These are phyloP conservation scores for Didymella glomerata DNA, from an alignment of 2,329 filamentous ascomycete genomes.

Conservation along the genomic window DNA sequence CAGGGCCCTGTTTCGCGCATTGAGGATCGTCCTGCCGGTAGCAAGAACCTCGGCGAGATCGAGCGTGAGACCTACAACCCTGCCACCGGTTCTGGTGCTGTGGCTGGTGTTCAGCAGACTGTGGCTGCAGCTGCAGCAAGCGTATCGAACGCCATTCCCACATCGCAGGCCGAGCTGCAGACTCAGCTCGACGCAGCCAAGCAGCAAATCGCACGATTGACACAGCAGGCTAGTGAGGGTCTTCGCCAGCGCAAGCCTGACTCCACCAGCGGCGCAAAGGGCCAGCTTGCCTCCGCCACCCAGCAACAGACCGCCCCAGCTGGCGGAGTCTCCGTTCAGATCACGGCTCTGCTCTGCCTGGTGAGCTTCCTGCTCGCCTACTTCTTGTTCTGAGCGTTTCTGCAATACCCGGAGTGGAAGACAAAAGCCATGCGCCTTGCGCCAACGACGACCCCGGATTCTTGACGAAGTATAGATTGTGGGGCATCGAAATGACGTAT, in stretches of 20 bases:
- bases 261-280: slow-evolving; percentile 61
- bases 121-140: slow-evolving; percentile 58
- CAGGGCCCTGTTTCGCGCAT: slow-evolving; percentile 51
- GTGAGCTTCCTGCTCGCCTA: slow-evolving; percentile 94
- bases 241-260: slow-evolving; percentile 81
- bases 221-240: slow-evolving; percentile 67
- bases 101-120: slow-evolving; percentile 47
- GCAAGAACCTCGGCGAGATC: slow-evolving; percentile 53
- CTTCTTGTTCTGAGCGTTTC: slow-evolving; percentile 80
- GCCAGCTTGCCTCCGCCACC: slow-evolving; percentile 59
- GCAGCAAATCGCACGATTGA: slow-evolving; percentile 73
- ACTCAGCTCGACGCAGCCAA: slow-evolving; percentile 78
- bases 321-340: slow-evolving; percentile 85
- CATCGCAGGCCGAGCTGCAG: slow-evolving; percentile 70
- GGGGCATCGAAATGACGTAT: slow-evolving; percentile 30
- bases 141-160: slow-evolving; percentile 59
- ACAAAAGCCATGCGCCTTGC: slow-evolving; percentile 31
- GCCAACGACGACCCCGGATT: slow-evolving; percentile 36
- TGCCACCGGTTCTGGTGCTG: slow-evolving; percentile 37
- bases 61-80: slow-evolving; percentile 53
- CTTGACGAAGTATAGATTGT: slow-evolving; percentile 24
- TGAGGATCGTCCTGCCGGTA: slow-evolving; percentile 51
- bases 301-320: slow-evolving; percentile 61
- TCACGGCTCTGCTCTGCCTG: slow-evolving; percentile 84
- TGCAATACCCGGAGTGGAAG: slow-evolving; percentile 31